phyloP scores from a whole-genome alignment of 345 rosid genomes.

The Eucalyptus shirleyi region DNA sequence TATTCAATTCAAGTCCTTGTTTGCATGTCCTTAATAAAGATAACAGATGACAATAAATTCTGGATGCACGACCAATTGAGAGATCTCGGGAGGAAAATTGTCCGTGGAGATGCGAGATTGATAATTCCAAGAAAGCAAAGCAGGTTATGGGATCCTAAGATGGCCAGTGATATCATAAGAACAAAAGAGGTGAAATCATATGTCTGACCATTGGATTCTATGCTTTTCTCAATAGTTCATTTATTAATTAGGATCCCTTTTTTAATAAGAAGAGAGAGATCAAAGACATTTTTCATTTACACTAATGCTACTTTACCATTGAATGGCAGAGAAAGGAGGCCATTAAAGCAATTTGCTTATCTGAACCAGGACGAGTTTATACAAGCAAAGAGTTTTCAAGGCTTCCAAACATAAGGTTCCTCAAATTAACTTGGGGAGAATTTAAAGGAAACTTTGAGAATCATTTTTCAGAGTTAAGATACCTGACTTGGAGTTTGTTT shows the following conservation, averaged over 20 bases:
- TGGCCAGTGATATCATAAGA: background rate
- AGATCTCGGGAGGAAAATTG: background rate
- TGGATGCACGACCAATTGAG: background rate
- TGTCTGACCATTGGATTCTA: accelerated
- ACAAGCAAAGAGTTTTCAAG: background rate
- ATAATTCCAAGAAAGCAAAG: background rate
- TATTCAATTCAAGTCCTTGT: background rate
- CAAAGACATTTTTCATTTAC: background rate
- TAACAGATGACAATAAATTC: background rate
- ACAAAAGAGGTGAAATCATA: background rate
- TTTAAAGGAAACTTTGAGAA: background rate
- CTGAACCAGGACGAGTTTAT: too few relatives aligned
- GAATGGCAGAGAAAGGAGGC: background rate
- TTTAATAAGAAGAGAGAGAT: too few relatives aligned
- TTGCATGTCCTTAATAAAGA: background rate
- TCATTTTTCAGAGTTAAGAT: background rate
- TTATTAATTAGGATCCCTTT: too few relatives aligned
- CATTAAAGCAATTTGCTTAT: too few relatives aligned
- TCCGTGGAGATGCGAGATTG: accelerated
- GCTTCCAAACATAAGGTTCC: background rate
- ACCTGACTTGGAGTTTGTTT: too few relatives aligned
- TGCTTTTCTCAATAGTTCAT: too few relatives aligned
- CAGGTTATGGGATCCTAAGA: background rate
- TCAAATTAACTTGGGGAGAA: accelerated
- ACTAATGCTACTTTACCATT: background rate